Evolutionary conservation across 179 eudicot species (phyloP), one percentile per base, ranked within the genome.

Genomic region (Sideroxylon spinosum): DNA sequence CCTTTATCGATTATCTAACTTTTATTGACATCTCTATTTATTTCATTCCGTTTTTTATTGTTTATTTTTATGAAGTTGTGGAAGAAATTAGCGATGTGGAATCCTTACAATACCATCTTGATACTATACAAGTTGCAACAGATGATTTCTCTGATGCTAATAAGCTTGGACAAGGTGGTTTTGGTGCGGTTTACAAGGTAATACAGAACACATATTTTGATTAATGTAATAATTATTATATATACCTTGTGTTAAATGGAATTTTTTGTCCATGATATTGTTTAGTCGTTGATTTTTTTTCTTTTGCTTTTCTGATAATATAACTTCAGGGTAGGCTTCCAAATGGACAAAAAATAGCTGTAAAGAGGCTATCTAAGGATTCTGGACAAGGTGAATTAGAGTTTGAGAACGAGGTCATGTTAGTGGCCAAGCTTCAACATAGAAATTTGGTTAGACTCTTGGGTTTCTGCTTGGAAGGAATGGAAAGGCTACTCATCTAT

Each of bases 271-370:
- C 44, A 37, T 37, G 44, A 37, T 37, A 37, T 37, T 37, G 4
- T 3, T 37, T 37, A 6, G 5, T 37, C 5, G 1, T 37, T 37
- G 44, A 37, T 1, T 37, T 37, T 37, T 37, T 3, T 37, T 37
- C 3, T 3, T 29, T 29, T 29, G 37, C 5, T 4, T 37, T 3
- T 37, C 4, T 37, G 5, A 37, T 37, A 37, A 37, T 37, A 37
- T 37, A 37, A 37, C 28, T 37, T 23, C 17, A 79, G 85, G 85
- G 83, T 19, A 68, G 0, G 9, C 59, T 83, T 29, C 0, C 13
- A 2, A 19, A 73, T 2, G 76, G 76, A 56, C 46, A 53, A 23
- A 65, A 73, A 57, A 73, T 73, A 25, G 76, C 76, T 53, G 76
- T 76, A 16, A 76, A 76, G 71, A 63, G 68, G 4, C 13, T 76